These are phyloP conservation scores for Pseudocercospora pini-densiflorae DNA, from an alignment of 2,329 filamentous ascomycete species.

Conservation along the genomic window DNA sequence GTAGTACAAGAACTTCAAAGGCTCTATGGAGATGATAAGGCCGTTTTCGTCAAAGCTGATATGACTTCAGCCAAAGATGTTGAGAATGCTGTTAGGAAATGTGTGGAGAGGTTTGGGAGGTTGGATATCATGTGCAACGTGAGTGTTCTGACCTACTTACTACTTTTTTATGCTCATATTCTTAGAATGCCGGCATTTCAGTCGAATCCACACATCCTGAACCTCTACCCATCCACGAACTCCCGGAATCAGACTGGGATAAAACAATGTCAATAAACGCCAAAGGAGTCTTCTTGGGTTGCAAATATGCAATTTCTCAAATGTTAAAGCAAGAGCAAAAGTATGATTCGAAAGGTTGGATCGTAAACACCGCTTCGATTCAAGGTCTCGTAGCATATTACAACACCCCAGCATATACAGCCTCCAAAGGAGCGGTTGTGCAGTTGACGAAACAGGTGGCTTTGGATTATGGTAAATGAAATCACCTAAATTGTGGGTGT, in stretches of 20 bases:
- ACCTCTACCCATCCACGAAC: conserved; percentile 37
- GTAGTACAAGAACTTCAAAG: conserved; percentile 29
- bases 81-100: conserved; percentile 30
- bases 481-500: too few species aligned
- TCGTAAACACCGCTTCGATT: conserved; percentile 45
- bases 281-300: conserved; percentile 46
- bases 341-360: conserved; percentile 42
- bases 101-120: conserved; percentile 38
- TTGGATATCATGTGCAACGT: conserved; percentile 19
- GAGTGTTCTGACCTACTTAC: not conserved
- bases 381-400: conserved; percentile 41
- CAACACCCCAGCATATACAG: conserved; percentile 47
- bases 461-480: conserved; percentile 13
- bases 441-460: conserved; percentile 53
- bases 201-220: conserved; percentile 34
- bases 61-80: conserved; percentile 40
- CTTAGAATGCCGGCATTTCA: conserved; percentile 20
- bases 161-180: not conserved
- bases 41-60: conserved; percentile 40
- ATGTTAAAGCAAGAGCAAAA: conserved; percentile 42
- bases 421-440: conserved; percentile 54
- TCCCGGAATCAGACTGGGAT: conserved; percentile 42
- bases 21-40: conserved; percentile 19
- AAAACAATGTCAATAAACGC: conserved; percentile 44
- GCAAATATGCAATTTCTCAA: conserved; percentile 44